Evolutionary conservation across 179 eudicot genomes (phyloP), one percentile per base, ranked within the genome.

Genomic region (Nepenthes alata): DNA sequence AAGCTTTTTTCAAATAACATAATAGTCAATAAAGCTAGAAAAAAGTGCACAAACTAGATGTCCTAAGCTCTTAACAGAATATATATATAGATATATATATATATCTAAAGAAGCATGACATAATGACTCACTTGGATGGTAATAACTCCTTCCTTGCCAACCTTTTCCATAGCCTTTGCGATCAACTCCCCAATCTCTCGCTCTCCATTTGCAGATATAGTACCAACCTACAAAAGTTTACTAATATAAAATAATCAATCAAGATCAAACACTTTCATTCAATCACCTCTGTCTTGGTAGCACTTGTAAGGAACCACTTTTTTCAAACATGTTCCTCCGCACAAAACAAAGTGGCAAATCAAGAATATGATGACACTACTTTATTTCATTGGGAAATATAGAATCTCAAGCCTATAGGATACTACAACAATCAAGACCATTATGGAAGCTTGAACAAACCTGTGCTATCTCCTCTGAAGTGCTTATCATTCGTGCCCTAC

Each of bases 381-480:
- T 49, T 13, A 49, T 13, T 49, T 9, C 10, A 3, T 49, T 49
- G 52, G 11, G 3, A 9, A 49, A 49, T 49, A 2, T 7, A 49
- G n/a, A 13, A 25, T 25, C 50, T 47, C 10, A 47, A 47, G 8
- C 11, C 11, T 47, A 47, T 47, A 47, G 50, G 50, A 11, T 47
- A 13, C 25, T 25, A 25, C 25, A 25, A 25, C 25, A 25, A 25
- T 25, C 25, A 25, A 25, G 25, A 25, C 25, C 25, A 25, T 25
- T 0, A 25, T 25, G 25, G 25, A 25, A 25, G 1, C 25, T 25
- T 25, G 25, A 13, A 60, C 78, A 55, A 63, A 88, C 97, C 96
- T 91, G 97, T 2, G 98, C 98, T 62, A 91, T 91, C 76, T 91
- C 98, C 70, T 91, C 98, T 0, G 96, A 91, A 35, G 98, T 91